Evolutionary conservation across 1,284 basidiomycete genomes (phyloP).

Genomic region (Ganoderma meredithae): DNA sequence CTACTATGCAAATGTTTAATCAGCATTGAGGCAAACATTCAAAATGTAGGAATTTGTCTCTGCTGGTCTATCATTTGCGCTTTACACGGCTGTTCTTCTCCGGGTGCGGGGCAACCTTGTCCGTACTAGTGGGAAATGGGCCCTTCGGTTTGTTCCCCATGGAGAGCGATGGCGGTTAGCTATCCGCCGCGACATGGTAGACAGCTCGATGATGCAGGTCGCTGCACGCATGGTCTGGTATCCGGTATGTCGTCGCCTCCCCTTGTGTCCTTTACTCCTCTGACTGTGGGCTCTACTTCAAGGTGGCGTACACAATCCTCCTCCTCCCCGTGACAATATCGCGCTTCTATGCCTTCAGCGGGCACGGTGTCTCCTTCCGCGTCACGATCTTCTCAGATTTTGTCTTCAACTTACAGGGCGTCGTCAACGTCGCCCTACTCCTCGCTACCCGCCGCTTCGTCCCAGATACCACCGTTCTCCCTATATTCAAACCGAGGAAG

Average conservation of each 20-base stretch:
- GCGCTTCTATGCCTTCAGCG: slow-evolving; percentile 45
- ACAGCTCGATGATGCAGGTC: slow-evolving; percentile 44
- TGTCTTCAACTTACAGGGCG: slow-evolving; percentile 48
- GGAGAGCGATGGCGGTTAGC: slow-evolving; percentile 47
- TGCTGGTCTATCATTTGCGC: slow-evolving; percentile 42
- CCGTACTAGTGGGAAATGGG: slow-evolving; percentile 42
- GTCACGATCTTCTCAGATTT: slow-evolving; percentile 44
- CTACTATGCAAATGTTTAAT: background rate
- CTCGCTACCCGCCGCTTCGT: slow-evolving; percentile 41
- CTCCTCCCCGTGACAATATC: slow-evolving; percentile 47
- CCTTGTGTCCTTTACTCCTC: background rate
- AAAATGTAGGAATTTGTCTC: slow-evolving; percentile 45
- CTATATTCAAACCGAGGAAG: slow-evolving; percentile 40
- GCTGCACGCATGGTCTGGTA: slow-evolving; percentile 47
- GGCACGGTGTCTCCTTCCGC: slow-evolving; percentile 40
- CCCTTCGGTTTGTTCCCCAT: slow-evolving; percentile 42
- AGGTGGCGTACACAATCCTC: slow-evolving; percentile 47
- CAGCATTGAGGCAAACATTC: background rate
- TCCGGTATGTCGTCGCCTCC: background rate
- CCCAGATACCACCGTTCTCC: slow-evolving; percentile 39
- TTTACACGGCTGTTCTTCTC: slow-evolving; percentile 47
- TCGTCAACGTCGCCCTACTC: slow-evolving; percentile 44
- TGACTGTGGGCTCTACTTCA: slow-evolving; percentile 7
- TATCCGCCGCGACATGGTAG: slow-evolving; percentile 45
- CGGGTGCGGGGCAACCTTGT: slow-evolving; percentile 51